phyloP scores from a whole-genome alignment of 345 rosid genomes.

The Murraya paniculata region DNA sequence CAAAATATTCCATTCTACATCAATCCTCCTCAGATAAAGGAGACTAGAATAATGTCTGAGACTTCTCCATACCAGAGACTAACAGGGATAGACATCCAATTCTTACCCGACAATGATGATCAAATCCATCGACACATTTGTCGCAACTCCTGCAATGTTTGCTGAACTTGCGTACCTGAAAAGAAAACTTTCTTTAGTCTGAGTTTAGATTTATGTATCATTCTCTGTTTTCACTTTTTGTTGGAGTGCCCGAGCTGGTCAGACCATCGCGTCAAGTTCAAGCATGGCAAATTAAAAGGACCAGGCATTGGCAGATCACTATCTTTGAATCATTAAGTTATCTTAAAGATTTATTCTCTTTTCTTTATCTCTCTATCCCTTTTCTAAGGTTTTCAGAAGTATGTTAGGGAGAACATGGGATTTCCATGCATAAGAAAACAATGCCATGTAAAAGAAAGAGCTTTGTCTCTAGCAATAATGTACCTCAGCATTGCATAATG shows the following conservation, averaged over 20 bases:
- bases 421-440: background rate
- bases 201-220: background rate
- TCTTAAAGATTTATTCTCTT: background rate
- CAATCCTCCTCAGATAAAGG: background rate
- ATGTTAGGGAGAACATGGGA: background rate
- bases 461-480: background rate
- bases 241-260: background rate
- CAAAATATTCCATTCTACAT: background rate
- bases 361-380: background rate
- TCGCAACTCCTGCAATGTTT: slow-evolving; percentile 96
- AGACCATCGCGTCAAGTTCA: background rate
- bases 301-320: background rate
- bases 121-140: slow-evolving; percentile 96
- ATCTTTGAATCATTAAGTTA: background rate
- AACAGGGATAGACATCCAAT: slow-evolving; percentile 5
- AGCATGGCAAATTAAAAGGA: background rate
- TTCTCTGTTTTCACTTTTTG: background rate
- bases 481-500: slow-evolving; percentile 94
- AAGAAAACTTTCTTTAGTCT: background rate
- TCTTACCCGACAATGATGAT: slow-evolving; percentile 95
- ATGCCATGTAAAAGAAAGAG: background rate
- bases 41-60: background rate
- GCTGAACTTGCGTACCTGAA: slow-evolving; percentile 85
- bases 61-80: background rate
- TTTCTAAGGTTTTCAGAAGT: background rate